Base-by-base conservation (phyloP, 1,139 yeast genomes). In the Entelexis sorbosivorans region DNA sequence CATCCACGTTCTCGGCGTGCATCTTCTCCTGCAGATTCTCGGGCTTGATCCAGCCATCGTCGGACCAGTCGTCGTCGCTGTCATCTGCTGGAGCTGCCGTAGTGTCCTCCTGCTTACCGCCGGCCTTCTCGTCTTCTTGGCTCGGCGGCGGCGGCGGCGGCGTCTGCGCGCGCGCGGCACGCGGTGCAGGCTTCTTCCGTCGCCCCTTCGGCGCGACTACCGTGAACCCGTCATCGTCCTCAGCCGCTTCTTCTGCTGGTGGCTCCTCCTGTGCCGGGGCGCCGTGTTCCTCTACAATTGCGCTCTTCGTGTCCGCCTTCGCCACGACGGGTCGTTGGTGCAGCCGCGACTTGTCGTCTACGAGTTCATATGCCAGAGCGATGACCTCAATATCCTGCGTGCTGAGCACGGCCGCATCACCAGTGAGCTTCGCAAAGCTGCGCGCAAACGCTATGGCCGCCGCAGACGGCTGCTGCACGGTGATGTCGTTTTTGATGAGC, bases 31-130 rank as follows among this genome's bases (percentile, higher is more conserved):
- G 73, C 42, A 91, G 67, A 61, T 88, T 89, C 8, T 85, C 95
- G 6, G 91, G 83, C 0, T 96, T 87, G 61, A 91, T 93, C 98
- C 98, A 91, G 49, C 86, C 96, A 22, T 93, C 96, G 38, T 84
- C 95, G 4, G 73, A 74, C 49, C 71, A 76, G 17, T 69, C 79
- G 19, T 73, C 82, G 42, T 76, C 74, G 31, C 14, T 11, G 13
- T 56, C 62, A 20, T 54, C 53, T 2, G 35, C 49, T 32, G 26
- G 20, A 13, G 24, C 6, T 6, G 24, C 24, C n/a, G n/a, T n/a
- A n/a, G n/a, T n/a, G n/a, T n/a, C n/a, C n/a, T n/a, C n/a, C n/a
- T n/a, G n/a, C n/a, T n/a, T n/a, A n/a, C n/a, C n/a, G n/a, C n/a
- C n/a, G 24, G 24, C 24, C 24, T 22, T 22, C 4, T 22, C 24